Base-by-base conservation (phyloP, 106 monocot species). In the Phalaenopsis aphrodite region DNA sequence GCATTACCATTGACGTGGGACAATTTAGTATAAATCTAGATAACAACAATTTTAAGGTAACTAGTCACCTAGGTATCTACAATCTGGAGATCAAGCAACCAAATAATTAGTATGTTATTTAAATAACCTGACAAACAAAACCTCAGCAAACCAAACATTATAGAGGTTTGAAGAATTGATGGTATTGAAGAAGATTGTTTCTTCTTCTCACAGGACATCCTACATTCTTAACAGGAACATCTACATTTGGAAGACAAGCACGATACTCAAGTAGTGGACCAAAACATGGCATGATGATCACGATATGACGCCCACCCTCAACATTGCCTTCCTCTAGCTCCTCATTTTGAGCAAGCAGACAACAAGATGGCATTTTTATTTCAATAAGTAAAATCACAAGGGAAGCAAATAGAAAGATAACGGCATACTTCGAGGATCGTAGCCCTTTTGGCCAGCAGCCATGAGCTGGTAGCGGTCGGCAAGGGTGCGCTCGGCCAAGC, bases 401-500 rank as follows among this genome's bases (percentile, higher is more conserved):
- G 8, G 64, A 24, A 24, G n/a, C 2, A 65, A 65, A 65, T 8
- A 8, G 24, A 65, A 9, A 65, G 64, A 30, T 21, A 10, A 30
- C 64, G 41, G n/a, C 41, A 14, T 86, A 99, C 99, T 88, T 79
- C 91, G 81, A 64, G 89, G 87, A 72, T 99, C 99, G 81, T 93
- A 93, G 4, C 99, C 99, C 68, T 91, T 87, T n/a, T 89, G 91
- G 8, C 99, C 95, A 9, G 89, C 81, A 37, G 86, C 45, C 91
- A 87, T 90, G 64, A 61, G 57, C 24, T 88, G 90, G 79, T 90
- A 91, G 17, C 91, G 88, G 43, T 93, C 99, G 8, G 93, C 99
- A 2, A 99, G 99, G 17, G 95, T 99, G 52, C 99, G 82, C 83
- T 99, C 99, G 1, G 99, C 99, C 78, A 99, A 74, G 81, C 99